Percentiles rank a stretch among this genome's conserved stretches.
Conservation (phyloP, 768 basidiomycete genomes). For the Tulasnella sp. region DNA sequence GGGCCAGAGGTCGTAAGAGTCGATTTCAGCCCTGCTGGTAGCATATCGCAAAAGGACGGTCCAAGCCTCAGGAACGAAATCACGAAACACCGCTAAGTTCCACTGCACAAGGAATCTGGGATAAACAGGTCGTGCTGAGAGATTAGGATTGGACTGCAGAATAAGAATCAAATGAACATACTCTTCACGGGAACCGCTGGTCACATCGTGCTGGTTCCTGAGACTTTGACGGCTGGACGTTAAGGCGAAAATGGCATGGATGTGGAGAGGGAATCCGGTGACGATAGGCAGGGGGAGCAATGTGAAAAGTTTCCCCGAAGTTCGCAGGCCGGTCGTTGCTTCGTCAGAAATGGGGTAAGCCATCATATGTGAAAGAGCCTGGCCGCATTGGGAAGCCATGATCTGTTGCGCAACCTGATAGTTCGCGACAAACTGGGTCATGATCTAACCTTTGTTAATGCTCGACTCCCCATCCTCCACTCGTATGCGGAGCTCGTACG, state of each 20-base stretch:
- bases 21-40: constrained; percentile 14
- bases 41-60: constrained; percentile 27
- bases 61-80: constrained; percentile 39
- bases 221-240: constrained; percentile 6
- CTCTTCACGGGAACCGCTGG: not conserved
- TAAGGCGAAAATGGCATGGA: constrained; percentile 22
- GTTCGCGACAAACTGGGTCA: constrained; percentile 21
- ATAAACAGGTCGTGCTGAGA: not conserved
- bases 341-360: constrained; percentile 25
- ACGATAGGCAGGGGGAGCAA: constrained; percentile 33
- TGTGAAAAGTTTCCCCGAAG: constrained; percentile 37
- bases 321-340: not conserved
- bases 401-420: constrained; percentile 24
- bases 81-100: constrained; percentile 38
- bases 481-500: not conserved
- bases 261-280: constrained; percentile 7
- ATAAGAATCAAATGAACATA: not conserved
- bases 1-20: too few species aligned
- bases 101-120: constrained; percentile 37
- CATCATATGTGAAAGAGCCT: constrained; percentile 22
- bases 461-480: not conserved
- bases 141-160: not conserved
- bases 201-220: not conserved
- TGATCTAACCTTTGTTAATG: not conserved
- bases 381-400: not conserved